Evolutionary conservation across 768 basidiomycete species (phyloP).

Genomic region (Lenzites betulinus): DNA sequence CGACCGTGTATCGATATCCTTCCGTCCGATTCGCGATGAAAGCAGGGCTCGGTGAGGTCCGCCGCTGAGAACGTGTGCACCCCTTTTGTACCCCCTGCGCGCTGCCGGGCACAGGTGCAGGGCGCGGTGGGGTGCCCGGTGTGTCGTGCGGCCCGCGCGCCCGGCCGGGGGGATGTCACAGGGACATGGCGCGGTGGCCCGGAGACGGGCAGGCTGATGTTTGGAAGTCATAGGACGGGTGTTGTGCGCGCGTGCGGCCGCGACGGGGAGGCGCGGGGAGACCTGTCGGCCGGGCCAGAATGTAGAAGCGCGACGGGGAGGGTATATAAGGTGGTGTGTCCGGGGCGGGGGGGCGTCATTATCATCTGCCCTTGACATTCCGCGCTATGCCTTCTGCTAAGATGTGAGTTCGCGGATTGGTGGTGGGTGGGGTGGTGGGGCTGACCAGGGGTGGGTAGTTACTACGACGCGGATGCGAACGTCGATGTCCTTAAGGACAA

Average conservation of each 20-base stretch:
- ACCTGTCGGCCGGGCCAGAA: slow-evolving; percentile 4
- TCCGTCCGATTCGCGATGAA: background rate
- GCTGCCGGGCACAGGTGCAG: background rate
- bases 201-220: slow-evolving; percentile 5
- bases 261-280: background rate
- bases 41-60: background rate
- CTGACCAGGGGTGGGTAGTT: slow-evolving; percentile 35
- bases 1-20: too few species aligned
- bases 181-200: slow-evolving; percentile 18
- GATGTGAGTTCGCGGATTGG: slow-evolving; percentile 47
- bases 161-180: slow-evolving; percentile 23
- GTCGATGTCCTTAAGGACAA: slow-evolving; percentile 47
- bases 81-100: slow-evolving; percentile 13
- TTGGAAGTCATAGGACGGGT: slow-evolving; percentile 12
- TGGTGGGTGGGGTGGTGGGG: background rate
- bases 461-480: slow-evolving; percentile 66
- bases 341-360: background rate
- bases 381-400: slow-evolving; percentile 42
- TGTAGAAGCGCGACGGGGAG: slow-evolving; percentile 7
- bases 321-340: slow-evolving; percentile 8
- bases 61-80: background rate
- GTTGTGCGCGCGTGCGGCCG: slow-evolving; percentile 2
- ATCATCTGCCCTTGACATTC: background rate
- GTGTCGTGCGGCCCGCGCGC: slow-evolving; percentile 16
- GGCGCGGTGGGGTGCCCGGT: too few species aligned